Evolutionary conservation across 768 basidiomycete species (phyloP).

Genomic region (Holtermannia corniformis): DNA sequence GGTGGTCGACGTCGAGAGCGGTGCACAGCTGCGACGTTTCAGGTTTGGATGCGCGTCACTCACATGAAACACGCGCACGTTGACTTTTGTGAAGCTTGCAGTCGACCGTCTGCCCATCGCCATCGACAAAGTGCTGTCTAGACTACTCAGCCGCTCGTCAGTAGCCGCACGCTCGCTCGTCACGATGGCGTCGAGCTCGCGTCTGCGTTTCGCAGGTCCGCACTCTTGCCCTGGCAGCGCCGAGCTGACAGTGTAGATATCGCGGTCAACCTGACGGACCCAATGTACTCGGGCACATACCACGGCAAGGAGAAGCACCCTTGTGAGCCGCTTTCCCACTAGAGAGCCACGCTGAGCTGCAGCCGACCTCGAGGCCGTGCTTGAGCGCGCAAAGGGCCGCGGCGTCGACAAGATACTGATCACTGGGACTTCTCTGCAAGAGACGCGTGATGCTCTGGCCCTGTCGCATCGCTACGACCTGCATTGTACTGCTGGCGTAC

Average conservation of each 20-base stretch:
- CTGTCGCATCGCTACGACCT: slow-evolving; percentile 57
- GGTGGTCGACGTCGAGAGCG: too few species aligned
- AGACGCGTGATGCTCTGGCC: slow-evolving; percentile 53
- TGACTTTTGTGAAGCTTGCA: too few species aligned
- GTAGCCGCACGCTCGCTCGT: too few species aligned
- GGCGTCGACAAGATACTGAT: slow-evolving; percentile 65
- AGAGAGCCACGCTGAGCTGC: neutral
- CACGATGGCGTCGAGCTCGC: neutral
- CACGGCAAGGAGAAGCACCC: slow-evolving; percentile 42
- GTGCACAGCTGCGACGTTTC: too few species aligned
- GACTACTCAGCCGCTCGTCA: too few species aligned
- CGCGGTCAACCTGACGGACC: slow-evolving; percentile 45
- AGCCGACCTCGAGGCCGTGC: slow-evolving; percentile 58
- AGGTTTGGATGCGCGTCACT: too few species aligned
- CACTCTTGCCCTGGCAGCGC: neutral
- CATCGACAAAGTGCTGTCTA: too few species aligned
- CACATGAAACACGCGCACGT: too few species aligned
- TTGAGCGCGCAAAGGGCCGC: slow-evolving; percentile 51
- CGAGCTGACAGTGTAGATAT: slow-evolving; percentile 34
- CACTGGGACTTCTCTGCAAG: slow-evolving; percentile 61
- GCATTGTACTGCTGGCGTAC: slow-evolving; percentile 68
- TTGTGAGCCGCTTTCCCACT: slow-evolving; percentile 13
- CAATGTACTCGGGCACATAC: slow-evolving; percentile 43
- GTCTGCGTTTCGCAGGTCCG: slow-evolving; percentile 5
- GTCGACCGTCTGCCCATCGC: too few species aligned